Evolutionary conservation across 768 basidiomycete genomes (phyloP).

Genomic region (Termitomyces sp.): DNA sequence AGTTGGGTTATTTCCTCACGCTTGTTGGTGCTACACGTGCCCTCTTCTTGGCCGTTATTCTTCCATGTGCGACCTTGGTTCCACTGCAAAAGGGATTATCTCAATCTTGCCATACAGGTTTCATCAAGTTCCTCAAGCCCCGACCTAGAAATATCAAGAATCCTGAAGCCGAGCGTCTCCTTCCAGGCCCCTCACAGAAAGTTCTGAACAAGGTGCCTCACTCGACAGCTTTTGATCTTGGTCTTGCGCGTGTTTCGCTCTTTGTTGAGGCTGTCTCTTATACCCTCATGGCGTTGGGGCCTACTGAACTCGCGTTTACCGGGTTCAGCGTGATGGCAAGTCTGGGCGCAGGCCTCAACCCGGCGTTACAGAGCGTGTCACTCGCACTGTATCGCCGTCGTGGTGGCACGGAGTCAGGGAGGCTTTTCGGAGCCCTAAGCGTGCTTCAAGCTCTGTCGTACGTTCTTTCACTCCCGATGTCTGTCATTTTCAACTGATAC

Average conservation of each 20-base stretch:
- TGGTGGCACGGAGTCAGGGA: slow-evolving; percentile 60
- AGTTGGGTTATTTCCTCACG: slow-evolving; percentile 77
- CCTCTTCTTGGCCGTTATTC: slow-evolving; percentile 43
- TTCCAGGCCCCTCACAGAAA: slow-evolving; percentile 11
- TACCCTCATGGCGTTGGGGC: slow-evolving; percentile 41
- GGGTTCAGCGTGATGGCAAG: slow-evolving; percentile 42
- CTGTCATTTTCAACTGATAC: neutral
- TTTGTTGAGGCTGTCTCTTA: slow-evolving; percentile 50
- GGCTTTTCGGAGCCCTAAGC: slow-evolving; percentile 75
- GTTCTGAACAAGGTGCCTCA: slow-evolving; percentile 26
- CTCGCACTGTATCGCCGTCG: slow-evolving; percentile 56
- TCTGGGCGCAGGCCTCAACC: slow-evolving; percentile 58
- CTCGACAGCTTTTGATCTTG: slow-evolving; percentile 61
- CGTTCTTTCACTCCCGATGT: slow-evolving; percentile 5
- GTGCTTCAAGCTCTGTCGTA: slow-evolving; percentile 69
- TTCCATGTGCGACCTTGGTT: slow-evolving; percentile 43
- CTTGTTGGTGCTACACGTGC: slow-evolving; percentile 49
- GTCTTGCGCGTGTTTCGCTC: slow-evolving; percentile 57
- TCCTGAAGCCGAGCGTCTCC: slow-evolving; percentile 24
- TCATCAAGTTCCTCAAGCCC: slow-evolving; percentile 50
- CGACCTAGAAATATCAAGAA: slow-evolving; percentile 20
- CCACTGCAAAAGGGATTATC: neutral
- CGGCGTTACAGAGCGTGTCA: slow-evolving; percentile 68
- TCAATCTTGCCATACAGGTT: slow-evolving; percentile 27
- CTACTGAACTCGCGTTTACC: slow-evolving; percentile 45